Conservation (phyloP, 495 filamentous ascomycete genomes). For the Aspergillus ellipticus region DNA sequence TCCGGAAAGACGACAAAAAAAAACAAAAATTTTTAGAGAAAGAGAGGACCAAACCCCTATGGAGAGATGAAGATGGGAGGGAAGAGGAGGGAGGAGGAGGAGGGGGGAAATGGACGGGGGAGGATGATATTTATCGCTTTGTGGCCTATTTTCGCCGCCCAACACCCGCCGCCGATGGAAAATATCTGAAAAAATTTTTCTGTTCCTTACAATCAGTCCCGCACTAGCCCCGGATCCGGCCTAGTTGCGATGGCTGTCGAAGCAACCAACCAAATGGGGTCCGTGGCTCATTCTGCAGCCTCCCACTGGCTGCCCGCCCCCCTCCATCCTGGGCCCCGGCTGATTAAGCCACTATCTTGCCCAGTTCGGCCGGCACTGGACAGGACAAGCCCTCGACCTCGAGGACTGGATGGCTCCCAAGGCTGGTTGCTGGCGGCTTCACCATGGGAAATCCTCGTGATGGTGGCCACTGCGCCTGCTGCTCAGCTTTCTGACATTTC, state of each 20-base stretch:
- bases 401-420: too few species aligned
- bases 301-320: neutral
- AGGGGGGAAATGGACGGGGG: conserved; percentile 23
- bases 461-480: too few species aligned
- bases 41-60: conserved; percentile 45
- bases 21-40: conserved; percentile 25
- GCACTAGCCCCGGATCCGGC: conserved; percentile 18
- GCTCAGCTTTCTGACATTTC: too few species aligned
- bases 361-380: neutral
- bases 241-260: conserved; percentile 19
- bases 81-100: conserved; percentile 18
- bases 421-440: too few species aligned
- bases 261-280: conserved; percentile 16
- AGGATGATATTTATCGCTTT: conserved; percentile 47
- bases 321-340: neutral
- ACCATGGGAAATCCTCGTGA: too few species aligned
- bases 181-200: conserved; percentile 20
- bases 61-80: conserved; percentile 21
- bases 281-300: conserved; percentile 11
- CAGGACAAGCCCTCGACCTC: too few species aligned
- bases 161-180: conserved; percentile 11
- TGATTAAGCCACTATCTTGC: neutral
- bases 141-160: conserved; percentile 39
- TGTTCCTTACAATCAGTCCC: conserved; percentile 15
- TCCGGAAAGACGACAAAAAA: conserved; percentile 40